phyloP scores from a whole-genome alignment of 2,329 filamentous ascomycete species.

The Fusarium nisikadoi region DNA sequence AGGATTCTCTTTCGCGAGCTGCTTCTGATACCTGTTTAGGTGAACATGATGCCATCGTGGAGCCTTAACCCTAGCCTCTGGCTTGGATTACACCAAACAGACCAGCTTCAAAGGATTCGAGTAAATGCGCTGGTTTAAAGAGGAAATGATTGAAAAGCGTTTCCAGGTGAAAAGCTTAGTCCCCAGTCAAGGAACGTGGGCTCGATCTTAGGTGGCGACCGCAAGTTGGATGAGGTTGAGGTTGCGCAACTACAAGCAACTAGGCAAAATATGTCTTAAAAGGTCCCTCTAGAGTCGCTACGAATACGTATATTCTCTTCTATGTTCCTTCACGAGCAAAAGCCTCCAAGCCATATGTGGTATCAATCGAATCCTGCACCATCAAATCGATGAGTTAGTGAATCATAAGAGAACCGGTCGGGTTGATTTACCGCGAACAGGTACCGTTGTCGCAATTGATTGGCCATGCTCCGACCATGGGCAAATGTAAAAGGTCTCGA shows the following conservation, averaged over 20 bases:
- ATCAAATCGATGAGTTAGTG: not conserved
- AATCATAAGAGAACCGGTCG: not conserved
- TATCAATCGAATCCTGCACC: slow-evolving; percentile 1
- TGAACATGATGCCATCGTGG: slow-evolving; percentile 11
- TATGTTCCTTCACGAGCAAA: not conserved
- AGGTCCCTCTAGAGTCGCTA: not conserved
- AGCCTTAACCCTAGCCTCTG: not conserved
- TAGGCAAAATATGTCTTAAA: not conserved
- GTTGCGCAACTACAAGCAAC: not conserved
- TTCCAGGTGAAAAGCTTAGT: not conserved
- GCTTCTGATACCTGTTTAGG: slow-evolving; percentile 24
- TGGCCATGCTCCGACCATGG: slow-evolving; percentile 3
- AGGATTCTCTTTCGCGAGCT: slow-evolving; percentile 26
- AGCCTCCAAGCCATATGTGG: not conserved
- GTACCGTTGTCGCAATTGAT: not conserved
- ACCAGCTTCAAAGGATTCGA: not conserved
- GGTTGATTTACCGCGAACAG: not conserved
- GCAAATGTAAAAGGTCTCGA: not conserved
- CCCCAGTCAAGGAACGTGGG: not conserved
- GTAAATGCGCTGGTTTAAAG: not conserved
- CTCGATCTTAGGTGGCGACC: not conserved
- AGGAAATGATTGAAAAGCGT: not conserved
- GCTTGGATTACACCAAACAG: not conserved
- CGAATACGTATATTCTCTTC: not conserved
- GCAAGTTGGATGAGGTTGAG: not conserved